Evolutionary conservation across 2,329 filamentous ascomycete species (phyloP).

Genomic region (Beauveria caledonica): DNA sequence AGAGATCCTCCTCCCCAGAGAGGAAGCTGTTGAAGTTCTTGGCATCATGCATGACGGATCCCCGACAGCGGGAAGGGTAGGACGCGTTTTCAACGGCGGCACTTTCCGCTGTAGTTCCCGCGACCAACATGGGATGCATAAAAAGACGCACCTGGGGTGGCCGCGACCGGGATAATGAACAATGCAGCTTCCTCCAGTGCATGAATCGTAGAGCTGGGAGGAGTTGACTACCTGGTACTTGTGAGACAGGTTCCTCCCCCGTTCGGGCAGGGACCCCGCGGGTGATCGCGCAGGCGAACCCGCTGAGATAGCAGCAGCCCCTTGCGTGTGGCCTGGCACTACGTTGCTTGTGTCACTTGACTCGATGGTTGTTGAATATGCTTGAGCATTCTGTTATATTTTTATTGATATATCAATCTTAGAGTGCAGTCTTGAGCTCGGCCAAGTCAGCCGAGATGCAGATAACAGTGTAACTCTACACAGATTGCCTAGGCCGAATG

Average conservation of each 20-base stretch:
- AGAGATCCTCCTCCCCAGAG: not conserved
- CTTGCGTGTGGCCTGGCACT: not conserved
- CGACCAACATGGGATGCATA: constrained; percentile 4
- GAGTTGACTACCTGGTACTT: not conserved
- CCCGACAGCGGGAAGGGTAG: not conserved
- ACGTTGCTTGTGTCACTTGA: not conserved
- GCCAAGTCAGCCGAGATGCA: not conserved
- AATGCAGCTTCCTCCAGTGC: not conserved
- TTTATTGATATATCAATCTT: not conserved
- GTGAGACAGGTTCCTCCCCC: not conserved
- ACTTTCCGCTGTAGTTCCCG: not conserved
- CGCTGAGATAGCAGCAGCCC: not conserved
- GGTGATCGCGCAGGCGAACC: not conserved
- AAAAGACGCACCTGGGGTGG: not conserved
- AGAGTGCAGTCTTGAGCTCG: not conserved
- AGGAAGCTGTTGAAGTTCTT: not conserved
- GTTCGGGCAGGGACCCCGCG: not conserved
- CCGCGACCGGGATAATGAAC: not conserved
- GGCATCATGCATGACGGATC: not conserved
- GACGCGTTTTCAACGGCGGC: not conserved
- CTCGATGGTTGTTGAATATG: not conserved
- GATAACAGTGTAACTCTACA: too few relatives aligned
- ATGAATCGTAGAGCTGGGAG: not conserved
- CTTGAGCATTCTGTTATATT: not conserved
- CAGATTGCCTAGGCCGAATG: too few relatives aligned